A percentile compares a stretch with the other conserved stretches of the same genome.
Conservation (phyloP, 176 grass and related monocot genomes). For the Aegilops umbellulata region DNA sequence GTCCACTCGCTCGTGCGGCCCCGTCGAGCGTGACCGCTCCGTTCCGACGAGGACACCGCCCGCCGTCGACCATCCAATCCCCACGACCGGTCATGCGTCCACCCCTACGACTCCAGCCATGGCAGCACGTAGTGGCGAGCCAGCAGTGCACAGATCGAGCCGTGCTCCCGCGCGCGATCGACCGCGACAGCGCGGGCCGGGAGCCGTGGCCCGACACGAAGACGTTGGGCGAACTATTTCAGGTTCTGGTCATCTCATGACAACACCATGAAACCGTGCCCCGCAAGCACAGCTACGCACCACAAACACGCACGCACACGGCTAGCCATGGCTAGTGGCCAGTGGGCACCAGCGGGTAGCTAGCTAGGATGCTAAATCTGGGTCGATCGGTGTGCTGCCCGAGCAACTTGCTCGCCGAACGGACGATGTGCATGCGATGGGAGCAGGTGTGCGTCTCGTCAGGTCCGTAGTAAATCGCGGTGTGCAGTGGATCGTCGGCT, state of each 20-base stretch:
- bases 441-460: background rate
- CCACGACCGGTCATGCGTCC: conserved; percentile 19
- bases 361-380: background rate
- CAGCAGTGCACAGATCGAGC: background rate
- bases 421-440: background rate
- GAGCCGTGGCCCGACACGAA: conserved; percentile 10
- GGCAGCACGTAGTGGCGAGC: background rate
- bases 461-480: background rate
- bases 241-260: conserved; percentile 33
- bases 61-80: conserved; percentile 44
- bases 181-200: background rate
- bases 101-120: conserved; percentile 4
- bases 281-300: background rate
- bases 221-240: conserved; percentile 38
- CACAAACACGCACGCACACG: background rate
- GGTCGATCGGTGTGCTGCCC: background rate
- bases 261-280: background rate
- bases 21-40: conserved; percentile 36
- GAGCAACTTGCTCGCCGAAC: conserved; percentile 21
- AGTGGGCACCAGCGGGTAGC: background rate
- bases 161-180: background rate
- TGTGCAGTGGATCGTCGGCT: background rate
- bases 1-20: conserved; percentile 19
- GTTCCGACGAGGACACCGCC: conserved; percentile 39
- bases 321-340: background rate